phyloP scores from a whole-genome alignment of 441 rosid species.

The Brassica balearica region DNA sequence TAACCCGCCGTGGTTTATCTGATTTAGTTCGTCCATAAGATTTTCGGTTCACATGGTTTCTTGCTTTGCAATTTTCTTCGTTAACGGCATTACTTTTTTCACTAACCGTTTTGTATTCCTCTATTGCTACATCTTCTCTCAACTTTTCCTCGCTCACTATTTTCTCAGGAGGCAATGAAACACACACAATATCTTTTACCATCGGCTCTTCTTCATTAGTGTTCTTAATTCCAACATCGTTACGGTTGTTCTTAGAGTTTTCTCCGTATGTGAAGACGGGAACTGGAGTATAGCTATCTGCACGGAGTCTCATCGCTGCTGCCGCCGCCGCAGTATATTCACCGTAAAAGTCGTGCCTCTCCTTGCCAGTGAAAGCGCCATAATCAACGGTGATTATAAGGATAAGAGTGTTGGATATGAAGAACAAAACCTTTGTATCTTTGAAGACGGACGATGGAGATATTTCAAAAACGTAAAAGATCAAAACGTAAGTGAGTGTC shows the following conservation, averaged over 20 bases:
- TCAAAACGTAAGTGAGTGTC: constrained; percentile 51
- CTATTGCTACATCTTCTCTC: constrained; percentile 16
- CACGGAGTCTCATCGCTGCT: constrained; percentile 28
- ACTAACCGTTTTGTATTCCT: constrained; percentile 18
- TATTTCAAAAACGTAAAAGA: constrained; percentile 55
- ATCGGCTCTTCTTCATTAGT: not conserved
- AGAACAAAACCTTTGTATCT: constrained; percentile 63
- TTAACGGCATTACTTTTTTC: not conserved
- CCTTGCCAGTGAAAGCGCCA: constrained; percentile 52
- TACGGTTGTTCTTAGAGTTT: constrained; percentile 16
- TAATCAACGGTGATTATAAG: constrained; percentile 63
- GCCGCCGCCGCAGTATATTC: constrained; percentile 33
- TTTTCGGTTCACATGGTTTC: constrained; percentile 25
- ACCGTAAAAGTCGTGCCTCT: constrained; percentile 43
- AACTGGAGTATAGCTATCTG: constrained; percentile 12
- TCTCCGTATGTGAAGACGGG: constrained; percentile 14
- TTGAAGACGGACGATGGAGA: constrained; percentile 56
- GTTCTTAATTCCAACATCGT: not conserved
- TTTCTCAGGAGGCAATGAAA: constrained; percentile 26
- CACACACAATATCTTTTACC: constrained; percentile 20
- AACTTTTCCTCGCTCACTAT: constrained; percentile 23
- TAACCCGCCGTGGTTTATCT: constrained; percentile 5
- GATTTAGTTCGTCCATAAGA: constrained; percentile 27
- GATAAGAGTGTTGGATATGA: constrained; percentile 69
- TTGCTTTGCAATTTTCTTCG: constrained; percentile 5